phyloP scores from a whole-genome alignment of 805 yeast genomes.

The Torulaspora indica region DNA sequence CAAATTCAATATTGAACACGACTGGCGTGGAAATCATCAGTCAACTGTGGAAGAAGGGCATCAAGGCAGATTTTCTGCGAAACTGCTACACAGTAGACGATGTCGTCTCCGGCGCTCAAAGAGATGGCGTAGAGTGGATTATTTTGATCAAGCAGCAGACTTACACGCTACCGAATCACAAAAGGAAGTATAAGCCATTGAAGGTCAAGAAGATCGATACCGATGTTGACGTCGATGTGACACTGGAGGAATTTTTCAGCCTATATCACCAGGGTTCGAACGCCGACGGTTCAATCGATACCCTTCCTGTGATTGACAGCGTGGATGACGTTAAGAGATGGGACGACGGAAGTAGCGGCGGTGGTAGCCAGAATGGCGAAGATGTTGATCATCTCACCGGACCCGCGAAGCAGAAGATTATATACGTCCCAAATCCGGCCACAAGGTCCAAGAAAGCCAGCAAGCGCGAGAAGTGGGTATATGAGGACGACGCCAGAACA shows the following conservation, averaged over 20 bases:
- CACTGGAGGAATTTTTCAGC: constrained; percentile 57
- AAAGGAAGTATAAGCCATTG: constrained; percentile 67
- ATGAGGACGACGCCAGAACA: constrained; percentile 66
- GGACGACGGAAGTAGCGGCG: constrained; percentile 32
- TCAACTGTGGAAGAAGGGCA: constrained; percentile 68
- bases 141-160: constrained; percentile 68
- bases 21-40: constrained; percentile 61
- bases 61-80: constrained; percentile 67
- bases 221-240: constrained; percentile 66
- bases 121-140: constrained; percentile 72
- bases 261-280: constrained; percentile 37
- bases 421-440: constrained; percentile 72
- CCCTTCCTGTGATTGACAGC: constrained; percentile 19
- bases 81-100: constrained; percentile 56
- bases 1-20: constrained; percentile 50
- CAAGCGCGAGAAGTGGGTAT: constrained; percentile 69
- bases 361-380: constrained; percentile 30
- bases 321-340: constrained; percentile 26
- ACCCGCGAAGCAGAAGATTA: constrained; percentile 46
- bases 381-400: constrained; percentile 18
- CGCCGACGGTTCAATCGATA: constrained; percentile 12
- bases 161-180: constrained; percentile 30
- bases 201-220: constrained; percentile 60
- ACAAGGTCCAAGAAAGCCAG: constrained; percentile 72
- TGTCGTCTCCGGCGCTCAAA: constrained; percentile 53